phyloP scores from a whole-genome alignment of 176 grass and related monocot species.

The Carex cristatella region DNA sequence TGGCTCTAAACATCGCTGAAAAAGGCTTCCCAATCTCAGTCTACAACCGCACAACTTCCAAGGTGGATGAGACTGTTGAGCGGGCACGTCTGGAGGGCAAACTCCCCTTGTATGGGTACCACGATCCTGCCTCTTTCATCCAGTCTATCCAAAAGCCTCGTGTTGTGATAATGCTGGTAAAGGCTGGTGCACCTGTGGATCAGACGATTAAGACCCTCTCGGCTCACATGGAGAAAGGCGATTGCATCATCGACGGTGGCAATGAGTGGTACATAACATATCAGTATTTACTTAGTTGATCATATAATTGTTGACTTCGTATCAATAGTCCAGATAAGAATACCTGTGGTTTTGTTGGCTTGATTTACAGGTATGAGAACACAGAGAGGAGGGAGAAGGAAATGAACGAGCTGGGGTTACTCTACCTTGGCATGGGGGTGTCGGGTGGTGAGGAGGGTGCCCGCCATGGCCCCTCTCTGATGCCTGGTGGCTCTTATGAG shows the following conservation, averaged over 20 bases:
- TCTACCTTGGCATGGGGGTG: constrained; percentile 79
- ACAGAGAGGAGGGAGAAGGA: constrained; percentile 86
- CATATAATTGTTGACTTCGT: not conserved
- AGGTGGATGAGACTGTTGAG: constrained; percentile 68
- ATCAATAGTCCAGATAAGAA: not conserved
- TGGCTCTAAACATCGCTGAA: constrained; percentile 68
- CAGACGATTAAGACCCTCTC: constrained; percentile 70
- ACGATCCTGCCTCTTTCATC: constrained; percentile 59
- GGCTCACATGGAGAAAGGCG: constrained; percentile 60
- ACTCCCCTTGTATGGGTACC: constrained; percentile 59
- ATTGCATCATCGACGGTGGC: constrained; percentile 73
- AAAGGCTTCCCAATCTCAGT: constrained; percentile 88
- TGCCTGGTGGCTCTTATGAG: constrained; percentile 63
- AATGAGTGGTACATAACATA: constrained; percentile 59
- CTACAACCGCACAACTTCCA: constrained; percentile 78
- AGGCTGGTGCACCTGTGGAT: constrained; percentile 74
- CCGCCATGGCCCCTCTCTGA: constrained; percentile 60
- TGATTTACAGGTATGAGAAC: constrained; percentile 47
- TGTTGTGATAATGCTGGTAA: constrained; percentile 76
- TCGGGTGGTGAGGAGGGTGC: constrained; percentile 79
- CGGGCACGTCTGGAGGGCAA: constrained; percentile 56
- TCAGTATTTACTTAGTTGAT: not conserved
- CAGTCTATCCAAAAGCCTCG: constrained; percentile 78
- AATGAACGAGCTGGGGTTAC: constrained; percentile 56
- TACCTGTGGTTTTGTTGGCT: not conserved